These are phyloP conservation scores for Pleurotus citrinopileatus DNA, from an alignment of 768 basidiomycete species.

Conservation along the genomic window DNA sequence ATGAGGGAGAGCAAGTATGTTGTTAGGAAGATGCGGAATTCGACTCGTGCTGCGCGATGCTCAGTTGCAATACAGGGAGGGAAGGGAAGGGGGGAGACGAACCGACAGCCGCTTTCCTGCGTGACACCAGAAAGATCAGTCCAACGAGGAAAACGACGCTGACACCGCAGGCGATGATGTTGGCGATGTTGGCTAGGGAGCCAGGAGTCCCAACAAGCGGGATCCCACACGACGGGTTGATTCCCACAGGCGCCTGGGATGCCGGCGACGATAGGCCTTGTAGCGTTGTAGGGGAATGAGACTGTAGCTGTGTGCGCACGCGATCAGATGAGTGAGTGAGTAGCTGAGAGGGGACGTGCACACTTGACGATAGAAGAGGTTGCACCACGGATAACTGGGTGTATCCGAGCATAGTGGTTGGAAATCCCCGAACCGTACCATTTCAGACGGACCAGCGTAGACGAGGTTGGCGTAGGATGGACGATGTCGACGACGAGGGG, in stretches of 20 bases:
- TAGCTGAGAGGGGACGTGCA: conserved; percentile 18
- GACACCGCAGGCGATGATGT: conserved; percentile 78
- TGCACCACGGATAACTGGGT: conserved; percentile 90
- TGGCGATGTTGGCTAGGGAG: conserved; percentile 80
- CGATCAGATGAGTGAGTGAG: conserved; percentile 16
- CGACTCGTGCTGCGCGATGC: conserved; percentile 53
- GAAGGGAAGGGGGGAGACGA: conserved; percentile 22
- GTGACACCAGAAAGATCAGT: conserved; percentile 55
- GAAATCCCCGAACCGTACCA: conserved; percentile 76
- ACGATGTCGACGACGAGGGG: no score
- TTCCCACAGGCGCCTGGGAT: conserved; percentile 69
- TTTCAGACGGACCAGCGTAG: no score
- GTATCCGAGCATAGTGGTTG: conserved; percentile 59
- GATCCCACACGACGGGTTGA: conserved; percentile 82
- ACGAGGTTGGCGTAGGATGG: no score
- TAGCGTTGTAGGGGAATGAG: conserved; percentile 30
- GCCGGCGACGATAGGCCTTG: conserved; percentile 41
- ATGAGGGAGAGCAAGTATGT: conserved; percentile 72
- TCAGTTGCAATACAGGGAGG: background rate
- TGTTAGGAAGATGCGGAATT: conserved; percentile 63
- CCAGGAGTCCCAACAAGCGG: conserved; percentile 53
- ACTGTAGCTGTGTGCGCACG: conserved; percentile 31
- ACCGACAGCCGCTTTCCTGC: conserved; percentile 89
- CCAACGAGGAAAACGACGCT: conserved; percentile 58
- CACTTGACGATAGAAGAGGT: conserved; percentile 90